Evolutionary conservation across 1,139 yeast genomes (phyloP).

Genomic region (Wickerhamomyces sp.): DNA sequence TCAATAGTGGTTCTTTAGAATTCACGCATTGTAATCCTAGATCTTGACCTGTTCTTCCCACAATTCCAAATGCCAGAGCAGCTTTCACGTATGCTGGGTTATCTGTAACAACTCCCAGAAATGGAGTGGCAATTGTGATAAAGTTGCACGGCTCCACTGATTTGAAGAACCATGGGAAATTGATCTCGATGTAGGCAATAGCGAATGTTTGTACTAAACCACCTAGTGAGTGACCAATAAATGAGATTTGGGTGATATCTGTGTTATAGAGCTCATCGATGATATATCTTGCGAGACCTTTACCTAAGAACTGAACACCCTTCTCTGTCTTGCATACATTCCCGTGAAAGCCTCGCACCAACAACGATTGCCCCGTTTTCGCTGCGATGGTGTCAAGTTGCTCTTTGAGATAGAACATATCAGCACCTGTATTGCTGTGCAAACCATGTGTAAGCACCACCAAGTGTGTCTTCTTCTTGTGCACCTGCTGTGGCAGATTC

Average conservation of each 20-base stretch:
- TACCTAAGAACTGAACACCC: constrained; percentile 84
- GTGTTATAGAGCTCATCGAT: constrained; percentile 48
- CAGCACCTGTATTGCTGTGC: constrained; percentile 86
- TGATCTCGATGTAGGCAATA: constrained; percentile 69
- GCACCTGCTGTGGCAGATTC: constrained; percentile 51
- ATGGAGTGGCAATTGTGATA: constrained; percentile 81
- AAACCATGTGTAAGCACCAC: constrained; percentile 87
- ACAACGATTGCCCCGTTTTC: constrained; percentile 49
- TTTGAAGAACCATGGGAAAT: constrained; percentile 68
- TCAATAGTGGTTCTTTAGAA: constrained; percentile 54
- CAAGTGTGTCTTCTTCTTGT: constrained; percentile 53
- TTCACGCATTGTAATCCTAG: constrained; percentile 51
- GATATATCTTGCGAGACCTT: constrained; percentile 73
- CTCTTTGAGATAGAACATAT: constrained; percentile 82
- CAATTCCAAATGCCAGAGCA: constrained; percentile 82
- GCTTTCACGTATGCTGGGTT: constrained; percentile 84
- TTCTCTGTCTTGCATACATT: constrained; percentile 88
- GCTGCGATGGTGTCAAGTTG: constrained; percentile 53
- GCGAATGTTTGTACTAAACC: constrained; percentile 91
- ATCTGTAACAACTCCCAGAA: constrained; percentile 78
- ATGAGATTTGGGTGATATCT: constrained; percentile 61
- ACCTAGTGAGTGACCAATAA: constrained; percentile 89
- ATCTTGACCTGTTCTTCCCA: constrained; percentile 93
- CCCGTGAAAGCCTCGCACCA: constrained; percentile 78
- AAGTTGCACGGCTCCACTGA: constrained; percentile 73